phyloP scores from a whole-genome alignment of 441 rosid genomes.

The Biscutella laevigata region DNA sequence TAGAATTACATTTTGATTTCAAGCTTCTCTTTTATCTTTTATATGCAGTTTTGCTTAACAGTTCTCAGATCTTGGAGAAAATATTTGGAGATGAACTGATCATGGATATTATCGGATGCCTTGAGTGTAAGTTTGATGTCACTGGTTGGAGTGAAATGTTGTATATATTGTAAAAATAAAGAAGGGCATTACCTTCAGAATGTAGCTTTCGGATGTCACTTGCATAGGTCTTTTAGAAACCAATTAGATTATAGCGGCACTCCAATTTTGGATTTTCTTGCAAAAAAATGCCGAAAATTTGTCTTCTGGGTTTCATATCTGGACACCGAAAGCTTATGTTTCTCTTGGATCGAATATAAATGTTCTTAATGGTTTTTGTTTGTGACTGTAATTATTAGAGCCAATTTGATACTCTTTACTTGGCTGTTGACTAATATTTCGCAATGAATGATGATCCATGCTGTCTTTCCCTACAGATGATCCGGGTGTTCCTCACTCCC shows the following conservation, averaged over 20 bases:
- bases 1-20: conserved; percentile 1
- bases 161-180: background rate
- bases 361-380: conserved; percentile 4
- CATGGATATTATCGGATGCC: conserved; percentile 92
- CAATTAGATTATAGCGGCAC: background rate
- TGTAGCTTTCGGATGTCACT: background rate
- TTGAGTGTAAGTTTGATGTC: conserved; percentile 71
- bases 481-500: conserved; percentile 68
- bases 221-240: conserved; percentile 4
- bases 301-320: conserved; percentile 16
- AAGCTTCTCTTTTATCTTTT: conserved; percentile 22
- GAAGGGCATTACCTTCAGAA: background rate
- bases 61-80: conserved; percentile 82
- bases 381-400: background rate
- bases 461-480: conserved; percentile 55
- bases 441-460: conserved; percentile 12
- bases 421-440: conserved; percentile 1
- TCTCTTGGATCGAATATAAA: conserved; percentile 4
- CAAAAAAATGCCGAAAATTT: background rate
- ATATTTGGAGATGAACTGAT: conserved; percentile 89
- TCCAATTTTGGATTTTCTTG: background rate
- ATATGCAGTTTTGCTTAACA: conserved; percentile 79
- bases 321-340: conserved; percentile 4
- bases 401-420: conserved; percentile 7
- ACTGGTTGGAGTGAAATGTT: conserved; percentile 3